Base-by-base conservation (phyloP, 176 grass and related monocot species). In the Paspalum notatum region DNA sequence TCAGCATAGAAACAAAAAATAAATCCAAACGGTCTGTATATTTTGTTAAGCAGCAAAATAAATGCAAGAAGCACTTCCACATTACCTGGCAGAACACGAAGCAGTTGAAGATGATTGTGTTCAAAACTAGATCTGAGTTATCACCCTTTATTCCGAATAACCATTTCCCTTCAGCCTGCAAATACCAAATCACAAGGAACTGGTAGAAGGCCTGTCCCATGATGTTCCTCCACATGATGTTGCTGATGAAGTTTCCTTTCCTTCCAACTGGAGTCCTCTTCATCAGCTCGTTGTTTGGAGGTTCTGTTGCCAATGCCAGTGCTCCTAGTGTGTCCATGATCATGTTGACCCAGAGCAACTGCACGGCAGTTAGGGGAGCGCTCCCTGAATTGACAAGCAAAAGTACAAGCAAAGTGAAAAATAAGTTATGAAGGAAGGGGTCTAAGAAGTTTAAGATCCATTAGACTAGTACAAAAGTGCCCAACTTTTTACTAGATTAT, bases 321-420 rank as follows among this genome's bases (percentile, higher is more conserved):
- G 96, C 96, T 41, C 96, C 96, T 63, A 98, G 90, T 68, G 96
- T 98, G 72, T 98, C 96, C 96, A 98, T 98, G 81, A 98, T 95
- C 96, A 98, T 95, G 82, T 98, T 98, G 65, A 98, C 92, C 96
- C 96, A 98, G 51, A 98, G 96, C 80, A 98, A 76, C 70, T 98
- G 96, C 20, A 98, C 96, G 62, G 96, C 96, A 77, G 92, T 95
- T 66, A 98, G 90, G 85, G 96, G 96, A 77, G 96, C 90, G 69
- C 90, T 94, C 40, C 96, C 93, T 99, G 55, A 43, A 66, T 75
- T 44, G 16, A 49, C 7, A 81, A 41, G 14, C 22, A 82, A 20
- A 66, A 12, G 18, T 4, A 63, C 56, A 20, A 65, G 12, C 25
- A 56, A 66, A 48, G 40, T 48, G 41, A 86, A 9, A 9, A 78